These are phyloP conservation scores for Nothomitra cinnamomea DNA, from an alignment of 2,329 filamentous ascomycete species.

Conservation along the genomic window DNA sequence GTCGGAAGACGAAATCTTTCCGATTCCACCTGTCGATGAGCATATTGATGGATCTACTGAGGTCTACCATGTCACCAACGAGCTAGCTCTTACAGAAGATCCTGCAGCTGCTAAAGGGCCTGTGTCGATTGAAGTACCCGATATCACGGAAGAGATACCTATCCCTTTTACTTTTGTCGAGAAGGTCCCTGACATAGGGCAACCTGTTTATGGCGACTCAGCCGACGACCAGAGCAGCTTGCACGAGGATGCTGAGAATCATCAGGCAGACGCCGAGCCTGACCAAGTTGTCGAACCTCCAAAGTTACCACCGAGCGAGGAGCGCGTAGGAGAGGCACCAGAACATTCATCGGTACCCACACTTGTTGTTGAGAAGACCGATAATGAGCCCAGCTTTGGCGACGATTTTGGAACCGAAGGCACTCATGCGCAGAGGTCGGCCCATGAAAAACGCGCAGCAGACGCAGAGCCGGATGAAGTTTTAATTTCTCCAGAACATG, in stretches of 20 bases:
- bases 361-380: slow-evolving; percentile 21
- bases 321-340: slow-evolving; percentile 6
- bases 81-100: not conserved
- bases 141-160: slow-evolving; percentile 6
- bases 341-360: slow-evolving; percentile 11
- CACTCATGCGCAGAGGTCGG: slow-evolving; percentile 19
- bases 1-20: not conserved
- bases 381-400: slow-evolving; percentile 18
- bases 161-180: slow-evolving; percentile 15
- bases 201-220: slow-evolving; percentile 12
- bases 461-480: slow-evolving; percentile 21
- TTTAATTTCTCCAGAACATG: slow-evolving; percentile 13
- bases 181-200: slow-evolving; percentile 13
- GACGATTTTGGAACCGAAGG: slow-evolving; percentile 21
- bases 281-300: slow-evolving; percentile 9
- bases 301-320: not conserved
- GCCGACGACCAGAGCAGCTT: slow-evolving; percentile 9
- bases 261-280: slow-evolving; percentile 14
- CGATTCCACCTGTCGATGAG: slow-evolving; percentile 1
- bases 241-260: slow-evolving; percentile 11
- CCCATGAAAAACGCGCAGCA: slow-evolving; percentile 17
- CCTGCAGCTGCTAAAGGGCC: not conserved
- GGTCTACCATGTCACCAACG: not conserved
- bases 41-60: not conserved
- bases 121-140: not conserved